Conservation (phyloP, 2,329 filamentous ascomycete genomes). For the Paecilomyces sp. region DNA sequence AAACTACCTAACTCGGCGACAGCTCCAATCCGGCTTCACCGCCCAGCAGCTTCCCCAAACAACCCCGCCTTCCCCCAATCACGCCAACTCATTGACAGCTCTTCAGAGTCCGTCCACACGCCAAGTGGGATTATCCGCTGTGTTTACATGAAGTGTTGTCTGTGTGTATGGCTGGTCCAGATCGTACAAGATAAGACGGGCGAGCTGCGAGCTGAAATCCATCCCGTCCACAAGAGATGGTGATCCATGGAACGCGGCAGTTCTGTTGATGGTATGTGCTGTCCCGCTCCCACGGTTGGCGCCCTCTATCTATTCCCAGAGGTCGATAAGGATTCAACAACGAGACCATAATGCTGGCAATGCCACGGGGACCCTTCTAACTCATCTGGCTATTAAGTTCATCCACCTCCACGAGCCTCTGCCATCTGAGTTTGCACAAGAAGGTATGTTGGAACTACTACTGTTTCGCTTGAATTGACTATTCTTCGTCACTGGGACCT, state of each 20-base stretch:
- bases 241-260: not conserved
- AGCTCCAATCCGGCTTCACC: not conserved
- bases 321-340: not conserved
- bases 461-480: not conserved
- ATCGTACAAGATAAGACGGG: not conserved
- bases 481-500: not conserved
- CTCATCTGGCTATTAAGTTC: not conserved
- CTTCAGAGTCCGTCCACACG: not conserved
- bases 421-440: not conserved
- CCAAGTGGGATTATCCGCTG: not conserved
- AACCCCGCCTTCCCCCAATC: constrained; percentile 1
- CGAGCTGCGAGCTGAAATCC: not conserved
- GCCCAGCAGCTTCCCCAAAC: not conserved
- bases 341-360: not conserved
- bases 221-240: not conserved
- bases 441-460: not conserved
- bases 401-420: not conserved
- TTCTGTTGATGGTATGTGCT: not conserved
- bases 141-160: not conserved
- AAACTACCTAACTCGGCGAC: not conserved
- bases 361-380: not conserved
- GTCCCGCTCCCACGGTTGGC: not conserved
- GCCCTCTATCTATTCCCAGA: not conserved
- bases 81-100: not conserved
- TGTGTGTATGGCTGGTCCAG: not conserved